Evolutionary conservation across 1,139 yeast genomes (phyloP), one percentile per base, ranked within the genome.

Genomic region (Suhomyces bokatorum): DNA sequence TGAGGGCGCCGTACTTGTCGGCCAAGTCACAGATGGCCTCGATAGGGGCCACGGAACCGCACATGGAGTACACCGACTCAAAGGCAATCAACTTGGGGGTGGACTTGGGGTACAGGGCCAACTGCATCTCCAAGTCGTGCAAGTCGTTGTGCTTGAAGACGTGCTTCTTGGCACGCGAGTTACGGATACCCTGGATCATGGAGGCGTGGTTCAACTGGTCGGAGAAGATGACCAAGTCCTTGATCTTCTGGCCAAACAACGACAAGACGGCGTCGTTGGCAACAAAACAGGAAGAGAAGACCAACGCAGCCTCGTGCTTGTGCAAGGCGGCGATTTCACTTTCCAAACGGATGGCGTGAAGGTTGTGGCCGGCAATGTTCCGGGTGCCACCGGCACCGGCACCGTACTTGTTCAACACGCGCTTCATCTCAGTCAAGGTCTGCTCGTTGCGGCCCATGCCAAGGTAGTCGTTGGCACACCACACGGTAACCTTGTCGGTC

Each of bases 311-410:
- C 57, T 89, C 97, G 64, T 91, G 95, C 66, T 87, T 87, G 72
- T 93, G 99, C 59, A 93, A 78, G 35, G 89, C 83, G 13, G 99
- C 98, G 43, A 90, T 64, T 57, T 89, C 91, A 15, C 86, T 75
- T 68, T 93, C 99, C 62, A 93, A 79, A 55, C 77, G 78, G 62
- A 93, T 81, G 20, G 98, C 96, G 59, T 87, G 95, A 49, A 73
- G 69, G 69, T 93, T 95, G 68, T 95, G 99, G 47, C 99, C 99
- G 1, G 99, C 99, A 63, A 93, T 93, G 70, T 93, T 93, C 63
- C 99, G 81, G 43, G 99, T 93, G 56, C 99, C 99, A 59, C 99
- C 99, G 13, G 99, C 96, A 58, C 99, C 99, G 12, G 96, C 86
- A 56, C 99, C 99, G 64, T 93, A 93, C 72, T 81, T 84, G 59